These are phyloP conservation scores for Mycena belliarum DNA, from an alignment of 768 basidiomycete species.

Conservation along the genomic window DNA sequence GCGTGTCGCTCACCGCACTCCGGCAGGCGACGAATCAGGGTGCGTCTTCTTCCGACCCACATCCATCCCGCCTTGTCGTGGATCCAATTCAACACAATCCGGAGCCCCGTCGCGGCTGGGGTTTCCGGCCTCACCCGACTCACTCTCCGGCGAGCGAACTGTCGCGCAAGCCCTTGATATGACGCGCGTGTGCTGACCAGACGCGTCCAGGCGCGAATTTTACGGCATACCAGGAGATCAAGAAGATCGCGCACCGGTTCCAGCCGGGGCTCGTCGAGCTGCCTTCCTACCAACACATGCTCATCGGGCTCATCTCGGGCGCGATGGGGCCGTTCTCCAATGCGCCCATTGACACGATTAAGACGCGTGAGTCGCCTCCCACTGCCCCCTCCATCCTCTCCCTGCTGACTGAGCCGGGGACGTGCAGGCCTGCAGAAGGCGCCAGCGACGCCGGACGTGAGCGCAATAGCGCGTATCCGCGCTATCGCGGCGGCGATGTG, in stretches of 20 bases:
- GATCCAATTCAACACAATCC: too few relatives aligned
- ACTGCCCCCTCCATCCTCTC: neutral
- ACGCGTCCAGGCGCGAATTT: conserved; percentile 79
- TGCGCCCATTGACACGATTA: conserved; percentile 93
- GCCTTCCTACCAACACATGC: conserved; percentile 94
- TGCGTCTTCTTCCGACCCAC: too few relatives aligned
- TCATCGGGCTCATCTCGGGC: conserved; percentile 92
- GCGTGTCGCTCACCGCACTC: conserved; percentile 89
- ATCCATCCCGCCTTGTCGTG: too few relatives aligned
- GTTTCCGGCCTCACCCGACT: too few relatives aligned
- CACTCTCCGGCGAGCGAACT: too few relatives aligned
- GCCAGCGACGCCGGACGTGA: conserved; percentile 72
- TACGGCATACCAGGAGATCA: conserved; percentile 96
- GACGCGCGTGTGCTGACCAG: neutral
- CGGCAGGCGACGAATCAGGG: conserved; percentile 99
- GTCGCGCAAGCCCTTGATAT: too few relatives aligned
- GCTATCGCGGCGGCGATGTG: conserved; percentile 92
- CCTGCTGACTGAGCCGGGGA: too few relatives aligned
- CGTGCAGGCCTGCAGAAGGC: conserved; percentile 79
- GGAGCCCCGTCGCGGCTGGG: too few relatives aligned
- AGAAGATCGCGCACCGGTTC: conserved; percentile 71
- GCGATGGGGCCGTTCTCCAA: conserved; percentile 99
- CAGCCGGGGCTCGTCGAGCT: conserved; percentile 82
- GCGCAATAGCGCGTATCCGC: conserved; percentile 77
- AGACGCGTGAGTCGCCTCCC: conserved; percentile 69